These are phyloP conservation scores for Durio zibethinus DNA, from an alignment of 345 rosid species.

Conservation along the genomic window DNA sequence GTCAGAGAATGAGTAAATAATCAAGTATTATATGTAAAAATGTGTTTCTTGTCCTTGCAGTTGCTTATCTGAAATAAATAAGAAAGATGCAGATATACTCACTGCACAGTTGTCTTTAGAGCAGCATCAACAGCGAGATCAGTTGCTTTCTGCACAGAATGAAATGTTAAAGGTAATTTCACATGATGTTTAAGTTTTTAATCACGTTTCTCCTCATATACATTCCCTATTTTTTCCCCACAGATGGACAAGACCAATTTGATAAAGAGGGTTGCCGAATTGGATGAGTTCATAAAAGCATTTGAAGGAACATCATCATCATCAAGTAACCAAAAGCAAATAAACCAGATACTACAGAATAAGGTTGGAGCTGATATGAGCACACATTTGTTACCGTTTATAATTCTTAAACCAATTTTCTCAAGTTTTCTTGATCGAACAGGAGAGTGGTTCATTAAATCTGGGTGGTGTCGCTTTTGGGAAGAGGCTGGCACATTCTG, in stretches of 20 bases:
- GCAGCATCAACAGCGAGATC: slow-evolving; percentile 77
- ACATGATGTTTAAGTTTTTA: slow-evolving; percentile 6
- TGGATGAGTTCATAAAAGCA: slow-evolving; percentile 56
- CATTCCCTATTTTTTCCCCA: not conserved
- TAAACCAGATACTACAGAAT: slow-evolving; percentile 26
- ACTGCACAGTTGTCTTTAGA: slow-evolving; percentile 52
- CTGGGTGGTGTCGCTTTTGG: slow-evolving; percentile 38
- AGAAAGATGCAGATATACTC: slow-evolving; percentile 64
- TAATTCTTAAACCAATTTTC: not conserved
- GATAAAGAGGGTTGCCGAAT: slow-evolving; percentile 58
- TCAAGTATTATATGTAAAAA: not conserved
- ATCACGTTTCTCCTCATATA: not conserved
- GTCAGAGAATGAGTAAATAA: not conserved
- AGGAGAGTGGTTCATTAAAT: slow-evolving; percentile 42
- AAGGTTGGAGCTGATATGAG: slow-evolving; percentile 27
- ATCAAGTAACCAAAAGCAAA: slow-evolving; percentile 29
- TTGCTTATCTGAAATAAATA: slow-evolving; percentile 52
- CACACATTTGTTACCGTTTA: not conserved
- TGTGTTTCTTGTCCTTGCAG: slow-evolving; percentile 30
- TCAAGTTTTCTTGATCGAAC: slow-evolving; percentile 18
- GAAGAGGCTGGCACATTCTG: slow-evolving; percentile 43
- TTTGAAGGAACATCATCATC: slow-evolving; percentile 35
- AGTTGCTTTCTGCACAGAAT: slow-evolving; percentile 74
- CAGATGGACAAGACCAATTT: slow-evolving; percentile 82
- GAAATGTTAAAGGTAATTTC: slow-evolving; percentile 67